Evolutionary conservation across 108 stramenopile genomes (phyloP).

Genomic region (Pinguiococcus pyrenoidosus): DNA sequence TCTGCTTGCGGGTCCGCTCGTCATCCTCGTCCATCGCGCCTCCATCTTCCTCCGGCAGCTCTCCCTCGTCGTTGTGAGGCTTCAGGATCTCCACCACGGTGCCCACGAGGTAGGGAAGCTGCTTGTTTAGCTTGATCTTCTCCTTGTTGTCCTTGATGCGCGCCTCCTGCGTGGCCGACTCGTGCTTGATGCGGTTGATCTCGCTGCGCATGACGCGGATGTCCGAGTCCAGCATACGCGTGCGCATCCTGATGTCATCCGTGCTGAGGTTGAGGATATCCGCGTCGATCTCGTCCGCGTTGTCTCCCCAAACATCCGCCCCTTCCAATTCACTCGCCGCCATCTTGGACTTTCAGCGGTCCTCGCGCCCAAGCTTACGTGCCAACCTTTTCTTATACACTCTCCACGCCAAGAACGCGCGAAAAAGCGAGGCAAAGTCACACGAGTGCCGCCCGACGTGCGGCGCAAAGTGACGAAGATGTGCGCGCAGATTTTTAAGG

Average conservation of each 20-base stretch:
- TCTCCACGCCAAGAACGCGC: too few relatives aligned
- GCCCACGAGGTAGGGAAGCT: slow-evolving; percentile 94
- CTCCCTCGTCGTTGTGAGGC: slow-evolving; percentile 12
- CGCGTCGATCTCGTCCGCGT: slow-evolving; percentile 23
- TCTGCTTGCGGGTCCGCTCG: slow-evolving; percentile 26
- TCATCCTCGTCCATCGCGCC: slow-evolving; percentile 28
- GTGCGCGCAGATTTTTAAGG: too few relatives aligned
- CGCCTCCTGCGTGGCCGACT: slow-evolving; percentile 44
- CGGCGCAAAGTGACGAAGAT: too few relatives aligned
- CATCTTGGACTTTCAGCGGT: too few relatives aligned
- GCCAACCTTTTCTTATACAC: too few relatives aligned
- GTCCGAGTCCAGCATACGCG: slow-evolving; percentile 87
- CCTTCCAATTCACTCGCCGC: slow-evolving; percentile 82
- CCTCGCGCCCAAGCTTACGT: too few relatives aligned
- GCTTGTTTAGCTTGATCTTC: slow-evolving; percentile 98
- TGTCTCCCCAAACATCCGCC: slow-evolving; percentile 85
- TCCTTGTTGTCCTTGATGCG: slow-evolving; percentile 96
- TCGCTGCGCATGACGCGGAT: slow-evolving; percentile 92
- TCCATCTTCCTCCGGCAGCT: slow-evolving; percentile 46
- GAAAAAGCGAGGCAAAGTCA: too few relatives aligned
- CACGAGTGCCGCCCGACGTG: too few relatives aligned
- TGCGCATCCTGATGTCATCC: slow-evolving; percentile 83
- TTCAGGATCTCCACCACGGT: slow-evolving; percentile 75
- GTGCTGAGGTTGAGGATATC: slow-evolving; percentile 70
- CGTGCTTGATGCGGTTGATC: slow-evolving; percentile 82